Conservation (phyloP, 2,329 filamentous ascomycete genomes). For the Cladosporium sp. region DNA sequence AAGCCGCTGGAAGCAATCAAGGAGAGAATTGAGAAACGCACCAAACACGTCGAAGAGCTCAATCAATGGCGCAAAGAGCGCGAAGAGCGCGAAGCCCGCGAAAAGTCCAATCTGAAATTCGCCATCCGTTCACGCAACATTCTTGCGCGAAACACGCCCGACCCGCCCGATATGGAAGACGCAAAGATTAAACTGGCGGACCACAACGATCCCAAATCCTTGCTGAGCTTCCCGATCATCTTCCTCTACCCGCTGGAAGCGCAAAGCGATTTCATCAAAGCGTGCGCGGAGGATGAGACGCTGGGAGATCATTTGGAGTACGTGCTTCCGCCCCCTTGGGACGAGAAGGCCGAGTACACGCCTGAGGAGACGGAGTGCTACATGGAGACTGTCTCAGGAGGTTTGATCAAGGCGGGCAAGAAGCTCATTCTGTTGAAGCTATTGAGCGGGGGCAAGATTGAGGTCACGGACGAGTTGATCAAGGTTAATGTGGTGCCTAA, state of each 20-base stretch:
- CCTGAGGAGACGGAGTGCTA: conserved; percentile 71
- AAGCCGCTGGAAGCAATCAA: conserved; percentile 59
- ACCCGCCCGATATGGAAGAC: conserved; percentile 85
- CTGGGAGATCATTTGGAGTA: conserved; percentile 77
- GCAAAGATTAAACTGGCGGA: conserved; percentile 68
- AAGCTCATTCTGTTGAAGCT: conserved; percentile 74
- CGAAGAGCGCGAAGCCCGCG: conserved; percentile 50
- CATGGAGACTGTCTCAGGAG: conserved; percentile 76
- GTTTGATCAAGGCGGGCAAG: conserved; percentile 85
- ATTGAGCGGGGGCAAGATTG: conserved; percentile 70
- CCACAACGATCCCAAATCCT: conserved; percentile 66
- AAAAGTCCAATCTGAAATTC: conserved; percentile 49
- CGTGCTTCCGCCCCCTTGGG: conserved; percentile 87
- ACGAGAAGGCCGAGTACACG: conserved; percentile 63
- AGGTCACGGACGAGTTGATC: conserved; percentile 82
- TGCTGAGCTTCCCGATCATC: conserved; percentile 71
- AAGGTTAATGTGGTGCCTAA: conserved; percentile 78
- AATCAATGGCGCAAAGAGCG: conserved; percentile 55
- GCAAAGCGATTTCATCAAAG: conserved; percentile 88
- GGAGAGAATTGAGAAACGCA: conserved; percentile 59
- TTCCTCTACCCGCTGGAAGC: conserved; percentile 79
- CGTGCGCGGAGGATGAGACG: conserved; percentile 71
- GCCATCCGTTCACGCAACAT: conserved; percentile 68
- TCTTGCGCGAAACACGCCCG: conserved; percentile 58
- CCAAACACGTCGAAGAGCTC: conserved; percentile 52